Conservation (phyloP, 164 flowering plant species). For the Saururus chinensis region DNA sequence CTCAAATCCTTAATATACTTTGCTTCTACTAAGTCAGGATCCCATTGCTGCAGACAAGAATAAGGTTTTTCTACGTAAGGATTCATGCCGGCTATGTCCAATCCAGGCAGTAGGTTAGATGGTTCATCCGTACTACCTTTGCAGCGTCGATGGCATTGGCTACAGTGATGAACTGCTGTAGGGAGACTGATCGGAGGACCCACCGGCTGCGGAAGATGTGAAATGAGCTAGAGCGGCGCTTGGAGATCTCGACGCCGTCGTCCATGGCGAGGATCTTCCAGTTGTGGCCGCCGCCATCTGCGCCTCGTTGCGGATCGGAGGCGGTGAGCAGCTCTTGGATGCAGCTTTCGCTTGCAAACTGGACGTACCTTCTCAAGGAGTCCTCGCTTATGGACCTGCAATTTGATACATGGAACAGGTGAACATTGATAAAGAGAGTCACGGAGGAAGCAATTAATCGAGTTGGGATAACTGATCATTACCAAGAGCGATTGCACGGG, state of each 20-base stretch:
- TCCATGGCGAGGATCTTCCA: constrained; percentile 55
- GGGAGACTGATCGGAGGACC: constrained; percentile 60
- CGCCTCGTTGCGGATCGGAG: constrained; percentile 35
- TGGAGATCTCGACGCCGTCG: constrained; percentile 73
- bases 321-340: constrained; percentile 77
- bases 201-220: constrained; percentile 67
- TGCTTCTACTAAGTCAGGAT: constrained; percentile 68
- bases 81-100: neutral
- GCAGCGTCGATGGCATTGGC: constrained; percentile 92
- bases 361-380: constrained; percentile 65
- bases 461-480: neutral
- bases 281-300: constrained; percentile 9
- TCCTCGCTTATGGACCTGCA: constrained; percentile 78
- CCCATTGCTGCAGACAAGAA: constrained; percentile 60
- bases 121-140: constrained; percentile 30
- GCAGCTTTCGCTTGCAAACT: constrained; percentile 78
- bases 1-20: constrained; percentile 65
- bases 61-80: too few species aligned
- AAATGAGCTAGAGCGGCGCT: constrained; percentile 52
- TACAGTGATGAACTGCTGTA: constrained; percentile 71
- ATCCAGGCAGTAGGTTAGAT: neutral
- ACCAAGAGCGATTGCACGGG: constrained; percentile 51
- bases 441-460: neutral
- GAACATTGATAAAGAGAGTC: neutral
- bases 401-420: neutral